Evolutionary conservation across 345 rosid species (phyloP), one percentile per base, ranked within the genome.

Genomic region (Rhizophora mangle): DNA sequence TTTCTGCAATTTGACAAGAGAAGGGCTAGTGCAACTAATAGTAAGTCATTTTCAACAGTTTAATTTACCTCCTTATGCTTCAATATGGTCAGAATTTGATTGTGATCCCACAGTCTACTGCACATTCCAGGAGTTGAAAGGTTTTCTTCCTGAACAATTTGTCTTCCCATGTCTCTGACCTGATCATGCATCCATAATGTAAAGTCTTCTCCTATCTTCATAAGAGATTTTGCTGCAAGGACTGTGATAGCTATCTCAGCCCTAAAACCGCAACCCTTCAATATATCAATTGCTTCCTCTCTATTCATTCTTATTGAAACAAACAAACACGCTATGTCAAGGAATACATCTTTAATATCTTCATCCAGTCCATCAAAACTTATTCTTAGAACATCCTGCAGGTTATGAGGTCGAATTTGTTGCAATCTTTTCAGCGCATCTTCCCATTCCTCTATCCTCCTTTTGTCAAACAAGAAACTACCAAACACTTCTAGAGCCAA

Each of bases 401-500:
- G 81, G 39, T 72, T 1, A 1, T 0, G 10, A 1, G 80, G 86
- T 58, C 72, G 85, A 47, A 46, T 76, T 0, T 11, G 22, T 62
- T 32, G 57, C 70, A 89, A 64, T 76, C 85, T 87, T 80, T 57
- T 64, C 63, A 88, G 34, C 19, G 83, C 85, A 62, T 72, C 79
- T 75, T 76, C 78, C 98, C 98, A 89, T 31, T 84, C 83, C 18
- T 30, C 61, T 51, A 56, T 43, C 9, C 72, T 82, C 81, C 83
- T 84, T 75, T 74, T 83, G 75, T 82, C 84, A 46, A 57, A 76
- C 75, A 92, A 74, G 59, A 72, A 81, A 11, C 89, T 80, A 13
- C 94, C 98, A 76, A 89, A 85, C 3, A 92, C 96, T 80, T 89
- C 86, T 16, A 92, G 3, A 15, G 94, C 92, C 68, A 92, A 73